Evolutionary conservation across 2,329 filamentous ascomycete genomes (phyloP).

Genomic region (Monosporascus sp.): DNA sequence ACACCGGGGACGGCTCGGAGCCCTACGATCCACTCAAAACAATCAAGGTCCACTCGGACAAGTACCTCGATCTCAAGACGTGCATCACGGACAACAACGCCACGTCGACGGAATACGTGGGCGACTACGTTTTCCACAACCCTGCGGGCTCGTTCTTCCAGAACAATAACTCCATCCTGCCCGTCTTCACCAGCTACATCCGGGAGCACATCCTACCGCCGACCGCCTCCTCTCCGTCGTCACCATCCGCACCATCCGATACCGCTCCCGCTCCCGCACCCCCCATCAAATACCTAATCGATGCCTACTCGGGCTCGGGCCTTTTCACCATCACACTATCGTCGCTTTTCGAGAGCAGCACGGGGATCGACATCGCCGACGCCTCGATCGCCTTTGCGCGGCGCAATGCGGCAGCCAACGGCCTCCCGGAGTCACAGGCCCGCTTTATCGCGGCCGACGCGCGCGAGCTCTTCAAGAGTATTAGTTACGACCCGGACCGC

Average conservation of each 20-base stretch:
- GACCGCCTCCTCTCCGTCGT: constrained; percentile 4
- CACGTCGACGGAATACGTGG: constrained; percentile 82
- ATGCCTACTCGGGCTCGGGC: constrained; percentile 95
- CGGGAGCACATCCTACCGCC: constrained; percentile 68
- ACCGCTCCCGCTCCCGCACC: constrained; percentile 19
- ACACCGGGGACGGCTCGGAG: constrained; percentile 17
- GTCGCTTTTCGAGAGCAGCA: constrained; percentile 73
- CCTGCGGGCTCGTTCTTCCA: constrained; percentile 96
- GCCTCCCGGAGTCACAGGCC: constrained; percentile 61
- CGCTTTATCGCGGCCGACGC: constrained; percentile 89
- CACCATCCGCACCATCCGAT: constrained; percentile 33
- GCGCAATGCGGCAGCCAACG: constrained; percentile 73
- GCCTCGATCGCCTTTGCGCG: constrained; percentile 75
- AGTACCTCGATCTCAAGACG: constrained; percentile 72
- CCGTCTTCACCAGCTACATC: constrained; percentile 81
- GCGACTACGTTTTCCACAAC: constrained; percentile 79
- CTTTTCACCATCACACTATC: constrained; percentile 96
- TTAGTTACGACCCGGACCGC: constrained; percentile 69
- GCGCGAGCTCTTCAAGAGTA: constrained; percentile 70
- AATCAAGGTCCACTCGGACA: constrained; percentile 50
- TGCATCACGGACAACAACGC: constrained; percentile 85
- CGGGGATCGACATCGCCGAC: constrained; percentile 85
- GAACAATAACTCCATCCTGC: constrained; percentile 98
- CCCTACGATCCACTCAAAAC: constrained; percentile 33
- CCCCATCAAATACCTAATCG: constrained; percentile 80